Evolutionary conservation across 1,284 basidiomycete species (phyloP).

Genomic region (Mycosarcoma mackinlayi): DNA sequence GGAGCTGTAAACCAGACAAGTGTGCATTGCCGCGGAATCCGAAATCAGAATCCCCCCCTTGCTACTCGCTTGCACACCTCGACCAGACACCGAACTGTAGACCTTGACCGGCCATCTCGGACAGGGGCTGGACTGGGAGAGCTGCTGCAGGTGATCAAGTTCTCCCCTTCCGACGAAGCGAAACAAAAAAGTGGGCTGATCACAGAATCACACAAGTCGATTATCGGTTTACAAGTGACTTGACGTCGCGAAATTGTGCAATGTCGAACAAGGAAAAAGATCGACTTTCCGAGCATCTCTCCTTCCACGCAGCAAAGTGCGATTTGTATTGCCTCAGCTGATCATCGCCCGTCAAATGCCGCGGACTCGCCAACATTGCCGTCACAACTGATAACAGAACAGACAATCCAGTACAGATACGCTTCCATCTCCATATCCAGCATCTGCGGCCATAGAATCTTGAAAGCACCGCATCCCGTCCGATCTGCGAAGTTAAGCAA

Average conservation of each 20-base stretch:
- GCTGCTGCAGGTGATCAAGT: too few species aligned
- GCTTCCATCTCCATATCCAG: background rate
- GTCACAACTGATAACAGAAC: too few species aligned
- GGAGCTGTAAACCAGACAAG: too few species aligned
- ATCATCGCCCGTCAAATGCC: background rate
- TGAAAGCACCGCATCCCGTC: constrained; percentile 84
- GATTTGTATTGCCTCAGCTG: background rate
- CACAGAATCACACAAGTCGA: background rate
- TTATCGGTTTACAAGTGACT: background rate
- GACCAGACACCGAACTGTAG: constrained; percentile 5
- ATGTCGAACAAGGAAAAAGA: too few species aligned
- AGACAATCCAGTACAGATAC: too few species aligned
- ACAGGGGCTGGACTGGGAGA: too few species aligned
- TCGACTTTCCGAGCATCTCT: background rate
- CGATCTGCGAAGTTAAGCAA: constrained; percentile 82
- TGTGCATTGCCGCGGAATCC: constrained; percentile 3
- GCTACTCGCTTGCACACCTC: background rate
- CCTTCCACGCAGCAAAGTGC: too few species aligned
- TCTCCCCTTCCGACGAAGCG: too few species aligned
- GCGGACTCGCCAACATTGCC: background rate
- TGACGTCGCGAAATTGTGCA: too few species aligned
- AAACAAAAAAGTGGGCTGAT: constrained; percentile 8
- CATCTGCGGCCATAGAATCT: constrained; percentile 81
- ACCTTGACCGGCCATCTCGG: background rate
- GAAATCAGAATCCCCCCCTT: background rate